Conservation (phyloP, 2,329 filamentous ascomycete genomes). For the Hypoxylon sp. region DNA sequence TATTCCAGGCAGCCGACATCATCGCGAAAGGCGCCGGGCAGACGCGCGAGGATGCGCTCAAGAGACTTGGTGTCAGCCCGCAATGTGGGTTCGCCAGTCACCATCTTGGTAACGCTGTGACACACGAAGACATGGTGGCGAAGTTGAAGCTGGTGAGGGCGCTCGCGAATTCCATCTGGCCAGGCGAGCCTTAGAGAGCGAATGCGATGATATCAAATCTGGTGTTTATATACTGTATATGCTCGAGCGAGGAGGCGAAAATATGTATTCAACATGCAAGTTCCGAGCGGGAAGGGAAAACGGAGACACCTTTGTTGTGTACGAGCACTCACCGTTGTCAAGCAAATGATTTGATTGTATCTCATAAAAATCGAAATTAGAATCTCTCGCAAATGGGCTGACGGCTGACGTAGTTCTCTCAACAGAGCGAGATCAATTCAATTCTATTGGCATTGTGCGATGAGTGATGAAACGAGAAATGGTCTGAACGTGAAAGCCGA, state of each 20-base stretch:
- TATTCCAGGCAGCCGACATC: conserved; percentile 70
- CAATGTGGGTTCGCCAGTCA: conserved; percentile 81
- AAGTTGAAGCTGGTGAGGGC: conserved; percentile 76
- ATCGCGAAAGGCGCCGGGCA: conserved; percentile 73
- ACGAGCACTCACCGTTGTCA: conserved; percentile 4
- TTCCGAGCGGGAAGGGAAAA: conserved; percentile 9
- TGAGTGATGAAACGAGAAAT: background rate
- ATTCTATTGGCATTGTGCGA: conserved; percentile 11
- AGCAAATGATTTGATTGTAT: conserved; percentile 3
- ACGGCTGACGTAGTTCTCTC: background rate
- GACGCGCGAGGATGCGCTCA: conserved; percentile 71
- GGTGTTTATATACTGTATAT: background rate
- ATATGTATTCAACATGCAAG: conserved; percentile 37
- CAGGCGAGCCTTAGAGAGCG: conserved; percentile 49
- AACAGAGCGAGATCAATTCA: conserved; percentile 6
- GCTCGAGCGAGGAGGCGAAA: conserved; percentile 5
- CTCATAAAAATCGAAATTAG: conserved; percentile 1
- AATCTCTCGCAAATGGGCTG: background rate
- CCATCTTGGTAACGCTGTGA: conserved; percentile 74
- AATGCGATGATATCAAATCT: background rate
- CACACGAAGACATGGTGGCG: conserved; percentile 74
- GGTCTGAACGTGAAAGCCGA: no score
- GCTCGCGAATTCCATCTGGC: conserved; percentile 78
- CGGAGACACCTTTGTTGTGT: background rate
- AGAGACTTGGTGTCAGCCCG: conserved; percentile 73